A percentile compares a stretch with the other conserved stretches of the same genome.
Evolutionary conservation across 805 yeast genomes (phyloP).

Genomic region (Soucietia sequanensis): DNA sequence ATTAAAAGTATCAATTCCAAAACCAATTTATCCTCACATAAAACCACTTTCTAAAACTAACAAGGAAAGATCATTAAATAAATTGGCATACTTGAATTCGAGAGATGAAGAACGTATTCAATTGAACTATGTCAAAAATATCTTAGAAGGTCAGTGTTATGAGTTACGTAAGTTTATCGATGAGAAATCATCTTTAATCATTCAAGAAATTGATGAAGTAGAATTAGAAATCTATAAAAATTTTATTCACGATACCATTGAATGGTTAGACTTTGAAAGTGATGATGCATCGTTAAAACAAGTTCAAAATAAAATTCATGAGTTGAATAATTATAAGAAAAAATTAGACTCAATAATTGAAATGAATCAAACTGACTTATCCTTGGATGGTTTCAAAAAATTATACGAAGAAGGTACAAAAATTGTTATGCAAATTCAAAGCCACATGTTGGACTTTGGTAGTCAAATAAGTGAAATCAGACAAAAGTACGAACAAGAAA

Average conservation of each 20-base stretch:
- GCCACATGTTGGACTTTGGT: slow-evolving; percentile 42
- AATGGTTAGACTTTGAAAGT: slow-evolving; percentile 78
- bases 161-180: slow-evolving; percentile 60
- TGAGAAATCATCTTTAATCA: slow-evolving; percentile 43
- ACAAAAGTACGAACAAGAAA: slow-evolving; percentile 41
- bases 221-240: slow-evolving; percentile 29
- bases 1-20: slow-evolving; percentile 32
- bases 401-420: slow-evolving; percentile 43
- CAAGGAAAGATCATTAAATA: slow-evolving; percentile 44
- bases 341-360: slow-evolving; percentile 35
- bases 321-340: slow-evolving; percentile 15
- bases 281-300: slow-evolving; percentile 43
- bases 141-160: slow-evolving; percentile 73
- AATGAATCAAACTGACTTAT: slow-evolving; percentile 47
- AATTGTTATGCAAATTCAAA: slow-evolving; percentile 43
- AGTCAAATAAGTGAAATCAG: slow-evolving; percentile 44
- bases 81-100: slow-evolving; percentile 51
- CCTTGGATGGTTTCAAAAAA: slow-evolving; percentile 41
- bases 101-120: slow-evolving; percentile 55
- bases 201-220: slow-evolving; percentile 37
- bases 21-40: slow-evolving; percentile 44
- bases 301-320: slow-evolving; percentile 22
- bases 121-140: slow-evolving; percentile 61
- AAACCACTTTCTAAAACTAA: slow-evolving; percentile 35
- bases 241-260: slow-evolving; percentile 51